A percentile compares a stretch with the other conserved stretches of the same genome.
These are phyloP conservation scores for Xerocomellus chrysenteron DNA, from an alignment of 768 basidiomycete species.

Conservation along the genomic window DNA sequence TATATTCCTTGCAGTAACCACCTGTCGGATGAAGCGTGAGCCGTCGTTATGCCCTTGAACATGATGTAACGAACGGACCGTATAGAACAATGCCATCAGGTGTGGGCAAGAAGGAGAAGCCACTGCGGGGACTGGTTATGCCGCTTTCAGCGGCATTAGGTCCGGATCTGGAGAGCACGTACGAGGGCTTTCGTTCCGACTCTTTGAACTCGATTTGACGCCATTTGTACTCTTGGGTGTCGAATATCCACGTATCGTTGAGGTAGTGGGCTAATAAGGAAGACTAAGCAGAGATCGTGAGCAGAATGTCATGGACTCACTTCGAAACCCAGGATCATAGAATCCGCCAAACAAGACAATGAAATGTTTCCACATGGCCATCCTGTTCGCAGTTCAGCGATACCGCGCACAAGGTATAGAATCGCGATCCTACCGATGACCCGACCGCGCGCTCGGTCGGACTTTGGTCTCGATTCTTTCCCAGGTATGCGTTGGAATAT, in stretches of 20 bases:
- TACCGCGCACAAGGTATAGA: not conserved
- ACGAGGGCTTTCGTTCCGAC: constrained; percentile 75
- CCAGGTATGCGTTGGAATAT: constrained; percentile 77
- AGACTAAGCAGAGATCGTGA: not conserved
- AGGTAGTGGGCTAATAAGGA: constrained; percentile 64
- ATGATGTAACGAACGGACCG: too few species aligned
- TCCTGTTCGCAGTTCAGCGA: constrained; percentile 42
- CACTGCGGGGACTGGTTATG: constrained; percentile 60
- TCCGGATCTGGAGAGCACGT: constrained; percentile 15
- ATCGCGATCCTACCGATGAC: constrained; percentile 56
- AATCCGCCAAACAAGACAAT: constrained; percentile 90
- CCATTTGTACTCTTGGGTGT: constrained; percentile 87
- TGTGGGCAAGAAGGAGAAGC: constrained; percentile 81
- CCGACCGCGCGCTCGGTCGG: constrained; percentile 76
- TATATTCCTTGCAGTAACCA: too few species aligned
- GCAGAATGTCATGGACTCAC: constrained; percentile 33
- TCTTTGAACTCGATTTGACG: constrained; percentile 70
- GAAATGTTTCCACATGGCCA: constrained; percentile 88
- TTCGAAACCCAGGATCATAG: constrained; percentile 81
- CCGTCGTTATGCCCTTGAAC: too few species aligned
- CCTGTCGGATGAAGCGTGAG: too few species aligned
- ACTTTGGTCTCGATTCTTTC: constrained; percentile 86
- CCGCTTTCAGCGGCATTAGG: not conserved
- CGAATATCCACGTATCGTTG: constrained; percentile 84
- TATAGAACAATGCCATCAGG: not conserved